phyloP scores from a whole-genome alignment of 495 filamentous ascomycete species.

The Entonaema liquescens region DNA sequence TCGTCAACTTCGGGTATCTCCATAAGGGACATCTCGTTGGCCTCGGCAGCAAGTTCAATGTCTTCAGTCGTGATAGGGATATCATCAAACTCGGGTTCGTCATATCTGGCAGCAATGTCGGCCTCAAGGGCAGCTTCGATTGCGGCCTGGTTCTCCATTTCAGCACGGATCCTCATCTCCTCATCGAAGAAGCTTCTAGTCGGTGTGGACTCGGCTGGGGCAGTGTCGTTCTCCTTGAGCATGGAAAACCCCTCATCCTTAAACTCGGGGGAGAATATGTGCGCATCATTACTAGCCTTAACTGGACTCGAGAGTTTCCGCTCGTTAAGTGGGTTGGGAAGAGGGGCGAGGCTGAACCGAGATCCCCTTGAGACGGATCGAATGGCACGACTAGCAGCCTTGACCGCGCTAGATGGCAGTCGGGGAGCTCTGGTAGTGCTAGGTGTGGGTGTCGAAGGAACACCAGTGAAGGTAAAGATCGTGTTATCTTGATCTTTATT shows the following conservation, averaged over 20 bases:
- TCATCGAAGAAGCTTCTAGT: slow-evolving; percentile 64
- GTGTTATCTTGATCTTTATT: slow-evolving; percentile 36
- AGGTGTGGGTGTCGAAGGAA: slow-evolving; percentile 48
- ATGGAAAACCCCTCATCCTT: slow-evolving; percentile 38
- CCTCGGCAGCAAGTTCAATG: slow-evolving; percentile 57
- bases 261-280: slow-evolving; percentile 47
- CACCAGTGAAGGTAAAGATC: slow-evolving; percentile 34
- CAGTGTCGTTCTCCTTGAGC: slow-evolving; percentile 30
- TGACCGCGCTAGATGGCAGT: slow-evolving; percentile 37
- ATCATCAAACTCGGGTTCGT: slow-evolving; percentile 49
- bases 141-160: slow-evolving; percentile 45
- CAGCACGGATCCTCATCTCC: slow-evolving; percentile 59
- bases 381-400: slow-evolving; percentile 41
- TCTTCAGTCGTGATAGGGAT: slow-evolving; percentile 55
- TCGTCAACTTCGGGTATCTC: slow-evolving; percentile 50
- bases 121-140: slow-evolving; percentile 48
- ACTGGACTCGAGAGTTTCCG: slow-evolving; percentile 59
- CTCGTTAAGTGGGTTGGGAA: slow-evolving; percentile 65
- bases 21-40: slow-evolving; percentile 62
- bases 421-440: slow-evolving; percentile 42
- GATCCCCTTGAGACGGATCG: slow-evolving; percentile 40
- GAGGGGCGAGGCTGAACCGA: slow-evolving; percentile 65
- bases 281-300: slow-evolving; percentile 41
- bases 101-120: slow-evolving; percentile 45
- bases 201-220: slow-evolving; percentile 42